Evolutionary conservation across 306 rosid species (phyloP).

Genomic region (Abrus pulchellus): DNA sequence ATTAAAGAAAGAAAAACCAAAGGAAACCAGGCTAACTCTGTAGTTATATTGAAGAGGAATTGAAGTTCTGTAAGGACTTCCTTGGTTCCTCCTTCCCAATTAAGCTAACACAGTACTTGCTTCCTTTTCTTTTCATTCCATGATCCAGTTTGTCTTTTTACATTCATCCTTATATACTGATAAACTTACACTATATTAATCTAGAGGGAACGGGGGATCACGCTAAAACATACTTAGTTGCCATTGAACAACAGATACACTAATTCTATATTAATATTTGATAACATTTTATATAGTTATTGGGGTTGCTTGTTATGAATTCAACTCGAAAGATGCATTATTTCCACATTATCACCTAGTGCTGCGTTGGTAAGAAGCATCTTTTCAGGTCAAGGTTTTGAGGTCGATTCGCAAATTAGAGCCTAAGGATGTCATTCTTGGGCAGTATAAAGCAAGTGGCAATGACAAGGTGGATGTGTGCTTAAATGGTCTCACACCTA

Average conservation of each 20-base stretch:
- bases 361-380: slow-evolving; percentile 46
- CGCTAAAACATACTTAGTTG: slow-evolving; percentile 8
- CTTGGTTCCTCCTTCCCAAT: background rate
- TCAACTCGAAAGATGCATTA: slow-evolving; percentile 17
- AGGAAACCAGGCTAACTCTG: background rate
- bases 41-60: background rate
- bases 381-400: slow-evolving; percentile 85
- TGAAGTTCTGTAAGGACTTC: slow-evolving; percentile 17
- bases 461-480: slow-evolving; percentile 58
- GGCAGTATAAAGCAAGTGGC: slow-evolving; percentile 80
- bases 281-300: slow-evolving; percentile 10
- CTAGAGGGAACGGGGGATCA: background rate
- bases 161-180: too few relatives aligned
- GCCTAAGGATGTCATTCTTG: slow-evolving; percentile 82
- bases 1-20: background rate
- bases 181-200: too few relatives aligned
- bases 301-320: slow-evolving; percentile 23
- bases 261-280: background rate
- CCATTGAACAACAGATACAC: background rate
- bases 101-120: too few relatives aligned
- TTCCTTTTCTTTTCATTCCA: too few relatives aligned
- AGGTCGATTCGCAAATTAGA: slow-evolving; percentile 85
- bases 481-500: slow-evolving; percentile 77
- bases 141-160: too few relatives aligned
- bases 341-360: slow-evolving; percentile 27